Conservation (phyloP, 140 eudicot species). For the Cichorium intybus region DNA sequence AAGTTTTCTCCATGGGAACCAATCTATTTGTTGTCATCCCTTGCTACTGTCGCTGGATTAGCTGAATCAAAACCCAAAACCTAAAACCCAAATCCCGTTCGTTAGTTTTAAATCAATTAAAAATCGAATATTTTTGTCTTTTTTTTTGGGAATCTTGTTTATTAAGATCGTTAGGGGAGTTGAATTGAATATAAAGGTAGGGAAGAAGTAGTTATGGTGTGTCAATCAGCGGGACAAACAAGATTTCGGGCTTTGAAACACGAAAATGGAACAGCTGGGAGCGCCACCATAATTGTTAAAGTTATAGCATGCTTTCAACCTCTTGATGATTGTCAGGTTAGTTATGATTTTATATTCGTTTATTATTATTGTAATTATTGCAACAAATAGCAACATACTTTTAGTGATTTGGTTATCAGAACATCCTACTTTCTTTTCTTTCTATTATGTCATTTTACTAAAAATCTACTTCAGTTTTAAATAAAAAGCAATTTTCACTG, state of each 20-base stretch:
- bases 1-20: conserved; percentile 72
- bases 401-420: not conserved
- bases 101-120: conserved; percentile 13
- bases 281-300: conserved; percentile 92
- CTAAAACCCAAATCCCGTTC: not conserved
- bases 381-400: not conserved
- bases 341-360: not conserved
- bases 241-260: conserved; percentile 97
- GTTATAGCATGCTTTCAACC: conserved; percentile 98
- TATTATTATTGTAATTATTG: not conserved
- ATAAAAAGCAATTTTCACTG: not conserved
- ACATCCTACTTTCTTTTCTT: too few relatives aligned
- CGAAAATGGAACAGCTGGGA: conserved; percentile 86
- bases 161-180: conserved; percentile 31
- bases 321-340: conserved; percentile 92
- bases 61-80: conserved; percentile 38
- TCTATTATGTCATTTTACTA: too few relatives aligned
- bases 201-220: conserved; percentile 85
- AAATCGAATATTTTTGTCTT: not conserved
- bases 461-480: too few relatives aligned
- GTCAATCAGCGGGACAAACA: conserved; percentile 98
- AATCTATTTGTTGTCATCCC: conserved; percentile 70
- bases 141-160: conserved; percentile 13
- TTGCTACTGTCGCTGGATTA: conserved; percentile 84
- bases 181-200: conserved; percentile 35